Conservation (phyloP, 768 basidiomycete genomes). For the Sporobolomyces phaffii region DNA sequence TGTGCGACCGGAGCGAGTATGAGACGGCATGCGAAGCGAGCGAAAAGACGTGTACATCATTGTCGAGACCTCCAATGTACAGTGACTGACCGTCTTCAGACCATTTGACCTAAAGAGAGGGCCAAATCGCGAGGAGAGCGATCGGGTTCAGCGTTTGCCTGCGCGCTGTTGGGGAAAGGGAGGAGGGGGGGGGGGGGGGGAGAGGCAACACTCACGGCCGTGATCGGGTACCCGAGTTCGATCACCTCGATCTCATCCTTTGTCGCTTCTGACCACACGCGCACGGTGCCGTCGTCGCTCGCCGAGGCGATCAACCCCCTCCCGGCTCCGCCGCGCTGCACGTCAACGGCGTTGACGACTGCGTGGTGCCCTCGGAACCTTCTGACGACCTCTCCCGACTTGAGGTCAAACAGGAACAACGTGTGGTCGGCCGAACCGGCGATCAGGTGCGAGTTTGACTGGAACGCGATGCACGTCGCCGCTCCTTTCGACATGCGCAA, state of each 20-base stretch:
- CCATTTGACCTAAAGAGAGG: constrained; percentile 57
- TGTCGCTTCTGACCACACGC: constrained; percentile 76
- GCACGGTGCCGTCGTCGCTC: constrained; percentile 84
- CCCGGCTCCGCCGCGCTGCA: constrained; percentile 58
- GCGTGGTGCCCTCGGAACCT: constrained; percentile 83
- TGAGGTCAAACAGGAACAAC: constrained; percentile 67
- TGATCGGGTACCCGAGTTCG: constrained; percentile 74
- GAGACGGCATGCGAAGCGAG: constrained; percentile 55
- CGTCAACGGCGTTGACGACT: constrained; percentile 80
- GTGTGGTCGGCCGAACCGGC: constrained; percentile 87
- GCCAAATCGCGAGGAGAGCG: neutral
- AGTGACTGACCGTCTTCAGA: constrained; percentile 71
- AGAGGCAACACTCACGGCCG: constrained; percentile 51
- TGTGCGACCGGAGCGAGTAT: constrained; percentile 73
- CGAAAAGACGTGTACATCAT: constrained; percentile 74
- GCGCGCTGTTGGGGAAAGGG: no score
- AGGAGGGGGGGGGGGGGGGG: no score
- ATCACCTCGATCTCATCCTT: constrained; percentile 76
- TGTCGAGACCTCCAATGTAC: constrained; percentile 89
- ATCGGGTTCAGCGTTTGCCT: no score
- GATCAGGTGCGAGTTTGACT: constrained; percentile 58
- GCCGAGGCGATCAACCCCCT: constrained; percentile 81
- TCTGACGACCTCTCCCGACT: constrained; percentile 72
- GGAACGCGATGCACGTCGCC: constrained; percentile 65
- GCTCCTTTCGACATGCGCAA: constrained; percentile 81